Evolutionary conservation across 1,284 basidiomycete genomes (phyloP).

Genomic region (Rhodotorula sp.): DNA sequence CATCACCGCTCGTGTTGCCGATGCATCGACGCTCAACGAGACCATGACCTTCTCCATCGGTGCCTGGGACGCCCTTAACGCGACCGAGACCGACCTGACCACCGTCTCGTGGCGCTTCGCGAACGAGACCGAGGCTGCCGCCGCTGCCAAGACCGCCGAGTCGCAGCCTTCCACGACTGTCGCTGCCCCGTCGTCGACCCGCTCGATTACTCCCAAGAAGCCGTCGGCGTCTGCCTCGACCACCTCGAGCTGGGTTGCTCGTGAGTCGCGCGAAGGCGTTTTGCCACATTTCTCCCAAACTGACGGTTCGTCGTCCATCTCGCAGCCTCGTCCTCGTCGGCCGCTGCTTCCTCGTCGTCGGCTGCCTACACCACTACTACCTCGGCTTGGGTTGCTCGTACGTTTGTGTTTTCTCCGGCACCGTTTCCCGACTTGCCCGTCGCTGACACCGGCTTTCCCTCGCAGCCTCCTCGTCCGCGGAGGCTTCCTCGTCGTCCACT

Average conservation of each 20-base stretch:
- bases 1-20: constrained; percentile 33
- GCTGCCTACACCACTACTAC: too few relatives aligned
- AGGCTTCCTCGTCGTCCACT: not conserved
- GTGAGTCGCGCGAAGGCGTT: not conserved
- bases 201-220: not conserved
- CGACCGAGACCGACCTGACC: constrained; percentile 20
- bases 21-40: constrained; percentile 30
- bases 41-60: constrained; percentile 35
- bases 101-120: constrained; percentile 39
- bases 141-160: constrained; percentile 15
- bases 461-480: not conserved
- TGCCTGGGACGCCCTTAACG: constrained; percentile 35
- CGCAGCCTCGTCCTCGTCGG: too few relatives aligned
- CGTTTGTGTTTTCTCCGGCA: too few relatives aligned
- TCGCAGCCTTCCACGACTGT: not conserved
- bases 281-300: too few relatives aligned
- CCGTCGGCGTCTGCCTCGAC: not conserved
- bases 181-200: not conserved
- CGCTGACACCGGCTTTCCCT: not conserved
- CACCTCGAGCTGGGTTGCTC: constrained; percentile 11
- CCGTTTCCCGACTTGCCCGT: not conserved
- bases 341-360: too few relatives aligned
- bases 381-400: too few relatives aligned
- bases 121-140: constrained; percentile 36
- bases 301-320: too few relatives aligned